Evolutionary conservation across 2,329 filamentous ascomycete genomes (phyloP), one percentile per base, ranked within the genome.

Genomic region (Penicillium oxalicum): DNA sequence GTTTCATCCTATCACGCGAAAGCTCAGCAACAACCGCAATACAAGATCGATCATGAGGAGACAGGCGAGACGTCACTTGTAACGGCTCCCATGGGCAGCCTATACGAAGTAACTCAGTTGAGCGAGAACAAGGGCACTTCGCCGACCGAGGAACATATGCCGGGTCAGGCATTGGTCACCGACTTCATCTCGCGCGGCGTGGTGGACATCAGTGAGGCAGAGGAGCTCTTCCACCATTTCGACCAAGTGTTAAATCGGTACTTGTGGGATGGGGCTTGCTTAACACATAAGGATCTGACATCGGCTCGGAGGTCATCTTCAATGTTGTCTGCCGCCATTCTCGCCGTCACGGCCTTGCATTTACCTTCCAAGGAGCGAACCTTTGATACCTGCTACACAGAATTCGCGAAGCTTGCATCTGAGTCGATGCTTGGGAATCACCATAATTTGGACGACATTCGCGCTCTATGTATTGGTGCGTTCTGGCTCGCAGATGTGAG

Each of bases 401-500:
- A 79, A 56, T 78, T 78, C 55, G 72, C 74, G 29, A 70, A 70
- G 24, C 59, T 79, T n/a, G 74, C 78, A 34, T 74, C 77, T 3
- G 71, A 73, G 38, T 74, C 75, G 2, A 76, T 80, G 72, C 73
- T 79, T 42, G 74, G 74, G 48, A 69, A 74, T 35, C 74, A 76
- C 37, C 72, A 77, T 44, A 74, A 74, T 35, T 61, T 74, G 47
- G 76, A 79, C 52, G 74, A 76, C 54, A 66, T 80, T 45, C 71
- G 76, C 29, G 77, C 75, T 2, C 62, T 80, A 41, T 79, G 77
- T 51, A 75, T 79, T 38, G 77, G 73, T 6, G 74, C 76, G 4
- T 79, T 78, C 54, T 80, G 77, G 77, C 69, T 80, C 7, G 74
- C 74, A 24, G 76, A 80, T 57, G 72, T 79, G 12, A 76, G 53